phyloP scores from a whole-genome alignment of 2,329 filamentous ascomycete genomes.

The Lasiodiplodia citricola region DNA sequence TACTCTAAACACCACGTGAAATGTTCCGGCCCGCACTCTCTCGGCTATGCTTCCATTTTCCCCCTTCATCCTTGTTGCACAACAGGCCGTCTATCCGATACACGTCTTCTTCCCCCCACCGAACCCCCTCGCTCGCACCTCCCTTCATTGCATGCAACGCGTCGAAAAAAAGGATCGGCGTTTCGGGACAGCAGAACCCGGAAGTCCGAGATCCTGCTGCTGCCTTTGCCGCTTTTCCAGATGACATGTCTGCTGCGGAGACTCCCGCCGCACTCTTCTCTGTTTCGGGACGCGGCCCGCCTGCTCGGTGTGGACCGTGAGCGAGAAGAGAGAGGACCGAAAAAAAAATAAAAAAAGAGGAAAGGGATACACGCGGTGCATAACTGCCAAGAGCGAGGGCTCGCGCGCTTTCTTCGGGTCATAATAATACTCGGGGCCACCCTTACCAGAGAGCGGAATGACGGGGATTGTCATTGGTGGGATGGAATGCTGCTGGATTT shows the following conservation, averaged over 20 bases:
- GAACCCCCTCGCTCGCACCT: background rate
- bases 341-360: background rate
- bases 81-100: background rate
- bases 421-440: background rate
- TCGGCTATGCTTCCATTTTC: background rate
- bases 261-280: background rate
- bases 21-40: background rate
- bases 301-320: background rate
- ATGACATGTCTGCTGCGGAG: background rate
- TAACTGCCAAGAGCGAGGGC: background rate
- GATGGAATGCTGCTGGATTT: background rate
- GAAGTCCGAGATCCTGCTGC: background rate
- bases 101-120: background rate
- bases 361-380: background rate
- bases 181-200: background rate
- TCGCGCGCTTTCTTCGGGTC: background rate
- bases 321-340: background rate
- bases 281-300: background rate
- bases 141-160: background rate
- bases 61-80: background rate
- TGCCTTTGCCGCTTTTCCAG: background rate
- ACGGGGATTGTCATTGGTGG: background rate
- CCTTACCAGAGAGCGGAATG: background rate
- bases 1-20: background rate
- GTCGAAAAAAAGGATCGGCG: background rate